Conservation (phyloP, 1,284 basidiomycete genomes). For the Cerrena zonata region DNA sequence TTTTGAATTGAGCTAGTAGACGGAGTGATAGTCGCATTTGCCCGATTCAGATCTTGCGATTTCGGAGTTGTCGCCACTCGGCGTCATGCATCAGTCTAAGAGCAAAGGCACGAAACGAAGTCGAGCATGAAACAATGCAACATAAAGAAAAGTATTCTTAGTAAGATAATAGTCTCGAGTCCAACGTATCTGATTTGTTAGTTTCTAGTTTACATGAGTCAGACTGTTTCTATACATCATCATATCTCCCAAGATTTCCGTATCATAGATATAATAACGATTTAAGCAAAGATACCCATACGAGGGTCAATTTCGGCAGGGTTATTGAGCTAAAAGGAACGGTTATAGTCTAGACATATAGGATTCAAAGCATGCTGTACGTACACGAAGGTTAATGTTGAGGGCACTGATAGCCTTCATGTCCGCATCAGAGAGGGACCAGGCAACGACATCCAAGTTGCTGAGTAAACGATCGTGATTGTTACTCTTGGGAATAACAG, state of each 20-base stretch:
- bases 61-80: background rate
- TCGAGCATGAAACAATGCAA: too few relatives aligned
- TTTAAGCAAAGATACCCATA: constrained; percentile 55
- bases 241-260: background rate
- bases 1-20: constrained; percentile 5
- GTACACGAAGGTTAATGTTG: constrained; percentile 59
- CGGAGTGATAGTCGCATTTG: constrained; percentile 7
- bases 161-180: too few relatives aligned
- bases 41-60: constrained; percentile 5
- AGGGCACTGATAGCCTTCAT: constrained; percentile 55
- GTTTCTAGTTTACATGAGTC: background rate
- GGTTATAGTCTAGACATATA: too few relatives aligned
- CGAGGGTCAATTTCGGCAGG: constrained; percentile 60
- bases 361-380: too few relatives aligned
- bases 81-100: too few relatives aligned
- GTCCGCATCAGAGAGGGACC: constrained; percentile 57
- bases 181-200: too few relatives aligned
- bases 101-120: too few relatives aligned
- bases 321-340: constrained; percentile 69
- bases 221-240: background rate
- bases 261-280: background rate
- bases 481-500: constrained; percentile 76
- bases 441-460: constrained; percentile 56
- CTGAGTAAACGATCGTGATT: constrained; percentile 44
- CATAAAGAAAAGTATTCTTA: too few relatives aligned